phyloP scores from a whole-genome alignment of 2,329 filamentous ascomycete genomes.

The Ascochyta viciae-villosae region DNA sequence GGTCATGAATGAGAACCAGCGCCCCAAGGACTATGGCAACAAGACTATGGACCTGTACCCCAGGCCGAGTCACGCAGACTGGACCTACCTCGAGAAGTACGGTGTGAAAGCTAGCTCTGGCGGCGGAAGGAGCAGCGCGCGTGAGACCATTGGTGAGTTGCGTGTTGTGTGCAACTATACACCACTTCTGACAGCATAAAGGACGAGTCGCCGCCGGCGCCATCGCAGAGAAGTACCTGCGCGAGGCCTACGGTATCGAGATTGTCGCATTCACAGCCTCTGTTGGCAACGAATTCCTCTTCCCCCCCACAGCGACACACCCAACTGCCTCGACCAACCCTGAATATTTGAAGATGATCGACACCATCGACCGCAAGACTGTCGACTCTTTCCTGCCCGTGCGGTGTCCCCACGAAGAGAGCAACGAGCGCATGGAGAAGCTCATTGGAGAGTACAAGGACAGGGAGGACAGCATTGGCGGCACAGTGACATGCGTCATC shows the following conservation, averaged over 20 bases:
- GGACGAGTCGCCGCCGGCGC: conserved; percentile 87
- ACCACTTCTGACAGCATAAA: conserved; percentile 39
- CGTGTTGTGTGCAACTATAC: background rate
- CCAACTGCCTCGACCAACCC: conserved; percentile 77
- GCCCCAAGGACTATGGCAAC: conserved; percentile 89
- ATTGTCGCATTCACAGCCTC: conserved; percentile 91
- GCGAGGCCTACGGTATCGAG: conserved; percentile 80
- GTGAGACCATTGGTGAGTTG: conserved; percentile 82
- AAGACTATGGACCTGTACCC: conserved; percentile 92
- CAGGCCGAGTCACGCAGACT: conserved; percentile 91
- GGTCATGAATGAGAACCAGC: conserved; percentile 90
- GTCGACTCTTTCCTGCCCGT: conserved; percentile 89
- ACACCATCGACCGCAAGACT: conserved; percentile 73
- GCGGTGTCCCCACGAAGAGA: conserved; percentile 77
- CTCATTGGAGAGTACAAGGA: conserved; percentile 81
- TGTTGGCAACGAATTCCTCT: conserved; percentile 80
- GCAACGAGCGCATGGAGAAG: conserved; percentile 75
- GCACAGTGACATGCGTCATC: conserved; percentile 93
- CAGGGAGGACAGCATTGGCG: conserved; percentile 85
- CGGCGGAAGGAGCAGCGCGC: conserved; percentile 87
- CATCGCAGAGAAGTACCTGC: conserved; percentile 92
- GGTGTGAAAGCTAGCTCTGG: conserved; percentile 90
- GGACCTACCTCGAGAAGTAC: conserved; percentile 97
- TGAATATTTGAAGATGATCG: conserved; percentile 75
- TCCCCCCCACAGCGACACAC: conserved; percentile 70